These are phyloP conservation scores for Hemerocallis citrina DNA, from an alignment of 106 monocot species.

Conservation along the genomic window DNA sequence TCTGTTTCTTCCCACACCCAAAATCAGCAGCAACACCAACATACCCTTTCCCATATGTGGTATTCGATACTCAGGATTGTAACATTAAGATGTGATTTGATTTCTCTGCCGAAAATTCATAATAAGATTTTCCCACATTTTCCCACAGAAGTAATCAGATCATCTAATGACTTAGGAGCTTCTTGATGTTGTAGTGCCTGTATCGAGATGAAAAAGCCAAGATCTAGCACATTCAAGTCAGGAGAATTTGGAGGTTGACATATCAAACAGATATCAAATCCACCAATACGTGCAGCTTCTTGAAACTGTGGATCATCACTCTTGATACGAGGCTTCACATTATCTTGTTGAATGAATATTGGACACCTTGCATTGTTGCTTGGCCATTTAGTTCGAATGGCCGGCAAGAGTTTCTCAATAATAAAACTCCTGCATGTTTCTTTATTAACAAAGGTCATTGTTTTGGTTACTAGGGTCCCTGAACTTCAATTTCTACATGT, in stretches of 20 bases:
- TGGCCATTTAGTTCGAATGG: neutral
- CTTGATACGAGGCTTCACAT: neutral
- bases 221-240: neutral
- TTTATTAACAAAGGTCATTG: too few relatives aligned
- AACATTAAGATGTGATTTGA: too few relatives aligned
- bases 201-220: neutral
- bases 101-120: too few relatives aligned
- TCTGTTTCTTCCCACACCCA: too few relatives aligned
- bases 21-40: too few relatives aligned
- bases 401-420: neutral
- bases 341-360: slow-evolving; percentile 3
- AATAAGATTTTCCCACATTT: neutral
- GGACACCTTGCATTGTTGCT: neutral
- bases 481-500: neutral
- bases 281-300: neutral
- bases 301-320: neutral
- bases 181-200: neutral
- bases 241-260: neutral
- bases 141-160: neutral
- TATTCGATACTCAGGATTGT: too few relatives aligned
- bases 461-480: neutral
- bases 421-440: too few relatives aligned
- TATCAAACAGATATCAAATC: neutral
- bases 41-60: too few relatives aligned
- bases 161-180: neutral